Conservation (phyloP, 306 rosid genomes). For the Casuarina glauca region DNA sequence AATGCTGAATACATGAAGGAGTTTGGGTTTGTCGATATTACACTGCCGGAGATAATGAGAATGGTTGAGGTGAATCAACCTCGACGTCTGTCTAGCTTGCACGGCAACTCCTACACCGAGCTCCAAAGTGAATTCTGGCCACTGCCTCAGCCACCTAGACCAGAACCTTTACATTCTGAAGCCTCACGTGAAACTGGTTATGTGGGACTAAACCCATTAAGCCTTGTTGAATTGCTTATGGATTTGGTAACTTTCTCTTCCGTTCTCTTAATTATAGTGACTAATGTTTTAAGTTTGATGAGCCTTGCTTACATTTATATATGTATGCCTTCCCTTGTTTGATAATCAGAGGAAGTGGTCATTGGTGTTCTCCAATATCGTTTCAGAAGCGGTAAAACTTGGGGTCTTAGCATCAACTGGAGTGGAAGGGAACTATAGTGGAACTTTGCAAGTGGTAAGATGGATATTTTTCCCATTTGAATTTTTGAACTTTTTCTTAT, state of each 20-base stretch:
- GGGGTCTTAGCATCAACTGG: slow-evolving; percentile 35
- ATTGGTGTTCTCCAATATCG: slow-evolving; percentile 39
- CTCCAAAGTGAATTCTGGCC: not conserved
- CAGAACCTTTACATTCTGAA: slow-evolving; percentile 29
- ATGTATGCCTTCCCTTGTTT: not conserved
- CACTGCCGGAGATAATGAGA: slow-evolving; percentile 35
- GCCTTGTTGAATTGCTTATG: slow-evolving; percentile 54
- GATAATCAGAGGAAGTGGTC: slow-evolving; percentile 50
- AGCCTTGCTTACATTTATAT: not conserved
- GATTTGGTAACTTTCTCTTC: slow-evolving; percentile 38
- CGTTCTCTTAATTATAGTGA: too few relatives aligned
- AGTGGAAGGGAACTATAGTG: slow-evolving; percentile 39
- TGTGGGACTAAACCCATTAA: slow-evolving; percentile 28
- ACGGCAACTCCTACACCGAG: not conserved
- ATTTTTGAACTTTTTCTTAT: not conserved
- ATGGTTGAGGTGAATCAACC: slow-evolving; percentile 49
- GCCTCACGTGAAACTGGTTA: slow-evolving; percentile 40
- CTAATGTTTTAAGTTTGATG: not conserved
- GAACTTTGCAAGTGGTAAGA: slow-evolving; percentile 57
- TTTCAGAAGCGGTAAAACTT: slow-evolving; percentile 34
- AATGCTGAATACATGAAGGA: slow-evolving; percentile 34
- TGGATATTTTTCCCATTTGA: not conserved
- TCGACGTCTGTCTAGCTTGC: slow-evolving; percentile 33
- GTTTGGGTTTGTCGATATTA: slow-evolving; percentile 31
- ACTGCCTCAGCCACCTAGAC: not conserved